A percentile compares a stretch with the other conserved stretches of the same genome.
Conservation (phyloP, 2,329 filamentous ascomycete genomes). For the Amylocarpus encephaloides region DNA sequence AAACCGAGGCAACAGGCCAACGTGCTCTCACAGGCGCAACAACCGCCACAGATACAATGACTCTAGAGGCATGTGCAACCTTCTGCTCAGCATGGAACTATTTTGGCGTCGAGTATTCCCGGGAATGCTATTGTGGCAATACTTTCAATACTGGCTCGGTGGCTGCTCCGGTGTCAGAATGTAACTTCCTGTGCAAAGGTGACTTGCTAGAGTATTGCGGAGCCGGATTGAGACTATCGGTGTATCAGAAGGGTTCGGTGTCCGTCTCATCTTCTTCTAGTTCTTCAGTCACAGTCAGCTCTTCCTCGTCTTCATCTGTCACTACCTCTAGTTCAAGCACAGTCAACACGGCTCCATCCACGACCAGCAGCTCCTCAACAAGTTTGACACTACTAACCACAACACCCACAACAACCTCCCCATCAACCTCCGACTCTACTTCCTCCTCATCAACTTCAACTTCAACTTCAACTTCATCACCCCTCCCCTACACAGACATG, state of each 20-base stretch:
- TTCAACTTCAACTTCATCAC: neutral
- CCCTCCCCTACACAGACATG: constrained; percentile 1
- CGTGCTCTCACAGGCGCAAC: constrained; percentile 16
- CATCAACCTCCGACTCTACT: neutral
- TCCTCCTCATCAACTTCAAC: neutral
- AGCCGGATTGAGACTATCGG: too few relatives aligned
- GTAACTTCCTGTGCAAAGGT: constrained; percentile 1
- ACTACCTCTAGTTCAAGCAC: too few relatives aligned
- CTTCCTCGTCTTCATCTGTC: neutral
- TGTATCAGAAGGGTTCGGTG: neutral
- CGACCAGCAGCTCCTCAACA: too few relatives aligned
- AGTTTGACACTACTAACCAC: too few relatives aligned
- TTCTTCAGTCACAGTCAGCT: neutral
- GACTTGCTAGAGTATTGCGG: too few relatives aligned
- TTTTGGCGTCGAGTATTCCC: constrained; percentile 6
- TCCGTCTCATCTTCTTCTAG: neutral
- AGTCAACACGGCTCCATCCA: too few relatives aligned
- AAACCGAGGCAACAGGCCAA: constrained; percentile 20
- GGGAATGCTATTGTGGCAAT: constrained; percentile 6
- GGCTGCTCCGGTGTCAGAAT: neutral
- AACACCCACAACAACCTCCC: too few relatives aligned
- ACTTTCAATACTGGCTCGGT: neutral
- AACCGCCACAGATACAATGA: neutral
- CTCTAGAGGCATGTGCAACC: neutral
- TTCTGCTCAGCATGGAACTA: neutral